Evolutionary conservation across 2,329 filamentous ascomycete species (phyloP), one percentile per base, ranked within the genome.

Genomic region (Cercospora canescens): DNA sequence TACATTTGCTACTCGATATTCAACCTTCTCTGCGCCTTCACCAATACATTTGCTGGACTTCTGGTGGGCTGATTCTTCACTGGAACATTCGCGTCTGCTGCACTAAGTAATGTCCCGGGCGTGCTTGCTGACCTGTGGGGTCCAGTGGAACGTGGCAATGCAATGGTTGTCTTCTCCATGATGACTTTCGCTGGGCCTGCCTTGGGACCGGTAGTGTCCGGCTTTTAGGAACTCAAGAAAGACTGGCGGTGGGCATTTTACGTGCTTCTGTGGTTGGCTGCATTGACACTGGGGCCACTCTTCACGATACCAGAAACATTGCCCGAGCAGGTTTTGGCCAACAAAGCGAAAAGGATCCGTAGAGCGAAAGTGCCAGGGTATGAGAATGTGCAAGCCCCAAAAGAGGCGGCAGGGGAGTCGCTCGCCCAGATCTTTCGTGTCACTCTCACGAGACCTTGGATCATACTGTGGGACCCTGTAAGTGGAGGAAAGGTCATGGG

Each of bases 241-340:
- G 70, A 79, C 52, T 82, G 81, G 80, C 72, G 78, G 39, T 81
- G 79, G 79, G 45, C 59, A 14, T 81, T 63, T 56, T 81, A 81
- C 63, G 79, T 81, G 28, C 71, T 81, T 1, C 71, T 81, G 5
- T 80, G 78, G 79, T 60, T 81, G 6, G 77, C 74, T 3, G 78
- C 69, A 5, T 67, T 63, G 18, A 77, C 78, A 3, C 67, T 76
- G 32, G 16, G 68, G 7, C 21, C 78, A 6, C 65, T 86, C 81
- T 79, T 88, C 57, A 85, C 85, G 0, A 84, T 88, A 8, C 86
- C 86, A 0, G 86, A 88, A 72, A 88, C 87, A 0, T 82, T 83
- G 55, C 80, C 79, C 0, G 81, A 81, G 0, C 81, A 77, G 2
- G 79, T 89, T 4, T 76, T 89, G 24, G 74, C 79, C 2, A 79